Conservation (phyloP, 495 filamentous ascomycete genomes). For the Aspergillus cristatus region DNA sequence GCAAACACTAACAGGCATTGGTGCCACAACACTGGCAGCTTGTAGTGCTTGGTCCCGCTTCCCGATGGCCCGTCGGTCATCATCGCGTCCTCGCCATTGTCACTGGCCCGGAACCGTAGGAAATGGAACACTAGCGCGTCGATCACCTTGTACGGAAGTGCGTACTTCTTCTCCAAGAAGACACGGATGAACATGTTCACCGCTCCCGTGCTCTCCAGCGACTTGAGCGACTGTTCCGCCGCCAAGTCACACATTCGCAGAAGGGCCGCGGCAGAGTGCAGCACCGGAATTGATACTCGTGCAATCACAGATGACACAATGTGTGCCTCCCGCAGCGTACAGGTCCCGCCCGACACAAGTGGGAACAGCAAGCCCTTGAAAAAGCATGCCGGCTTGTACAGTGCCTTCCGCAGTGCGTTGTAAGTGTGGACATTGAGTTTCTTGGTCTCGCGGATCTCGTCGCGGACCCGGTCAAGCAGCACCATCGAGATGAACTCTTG, state of each 20-base stretch:
- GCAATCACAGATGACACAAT: constrained; percentile 79
- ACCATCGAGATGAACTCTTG: constrained; percentile 76
- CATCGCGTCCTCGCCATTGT: constrained; percentile 38
- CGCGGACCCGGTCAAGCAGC: constrained; percentile 76
- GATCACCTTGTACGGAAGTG: constrained; percentile 87
- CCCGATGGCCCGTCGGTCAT: constrained; percentile 30
- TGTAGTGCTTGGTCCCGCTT: constrained; percentile 40
- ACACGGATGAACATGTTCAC: constrained; percentile 89
- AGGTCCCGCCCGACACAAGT: constrained; percentile 63
- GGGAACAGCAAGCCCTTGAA: constrained; percentile 97
- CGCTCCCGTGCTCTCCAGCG: constrained; percentile 67
- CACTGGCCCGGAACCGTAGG: constrained; percentile 65
- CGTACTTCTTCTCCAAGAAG: constrained; percentile 94
- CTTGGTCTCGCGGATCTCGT: constrained; percentile 78
- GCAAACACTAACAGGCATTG: constrained; percentile 84
- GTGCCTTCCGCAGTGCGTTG: constrained; percentile 78
- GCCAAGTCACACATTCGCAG: constrained; percentile 89
- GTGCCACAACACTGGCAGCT: constrained; percentile 83
- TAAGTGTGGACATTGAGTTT: constrained; percentile 95
- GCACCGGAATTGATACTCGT: constrained; percentile 70
- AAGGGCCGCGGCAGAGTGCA: constrained; percentile 88
- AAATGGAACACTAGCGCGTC: constrained; percentile 96
- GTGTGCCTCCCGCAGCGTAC: constrained; percentile 82
- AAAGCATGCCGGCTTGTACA: constrained; percentile 94
- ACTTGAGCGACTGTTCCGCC: constrained; percentile 69